phyloP scores from a whole-genome alignment of 2,329 filamentous ascomycete species.

The Phialocephala subalpina region DNA sequence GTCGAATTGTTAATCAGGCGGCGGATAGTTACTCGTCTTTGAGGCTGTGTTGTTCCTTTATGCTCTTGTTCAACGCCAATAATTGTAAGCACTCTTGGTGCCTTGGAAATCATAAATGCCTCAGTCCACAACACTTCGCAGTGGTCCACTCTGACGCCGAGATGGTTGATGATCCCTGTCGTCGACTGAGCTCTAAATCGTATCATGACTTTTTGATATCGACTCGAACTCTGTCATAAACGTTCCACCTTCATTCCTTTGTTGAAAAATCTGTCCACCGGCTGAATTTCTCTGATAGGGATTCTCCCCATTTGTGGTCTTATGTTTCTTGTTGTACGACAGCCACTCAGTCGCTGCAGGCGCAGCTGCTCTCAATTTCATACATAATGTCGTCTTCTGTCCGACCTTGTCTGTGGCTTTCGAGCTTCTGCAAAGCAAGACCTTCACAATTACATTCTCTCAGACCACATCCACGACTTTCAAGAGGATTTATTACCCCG shows the following conservation, averaged over 20 bases:
- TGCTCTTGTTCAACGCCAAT: not conserved
- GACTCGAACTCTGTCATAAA: conserved; percentile 22
- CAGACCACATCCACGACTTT: conserved; percentile 34
- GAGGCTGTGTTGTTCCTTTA: not conserved
- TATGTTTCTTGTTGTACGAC: conserved; percentile 37
- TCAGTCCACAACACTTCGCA: not conserved
- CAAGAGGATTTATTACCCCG: not conserved
- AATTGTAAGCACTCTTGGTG: not conserved
- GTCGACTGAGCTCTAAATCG: not conserved
- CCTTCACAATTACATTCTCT: conserved; percentile 31
- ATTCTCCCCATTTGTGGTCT: conserved; percentile 37
- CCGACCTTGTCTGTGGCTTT: conserved; percentile 33
- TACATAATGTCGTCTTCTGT: conserved; percentile 39
- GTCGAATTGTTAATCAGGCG: not conserved
- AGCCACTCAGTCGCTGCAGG: conserved; percentile 22
- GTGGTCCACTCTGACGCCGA: no score
- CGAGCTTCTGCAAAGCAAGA: conserved; percentile 31
- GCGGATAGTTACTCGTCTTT: not conserved
- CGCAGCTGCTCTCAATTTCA: conserved; percentile 24
- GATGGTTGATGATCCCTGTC: not conserved
- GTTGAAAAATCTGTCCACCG: not conserved
- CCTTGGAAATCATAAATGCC: not conserved
- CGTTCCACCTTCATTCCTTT: conserved; percentile 22
- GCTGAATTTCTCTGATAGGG: conserved; percentile 18
- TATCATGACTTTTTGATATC: conserved; percentile 24